These are phyloP conservation scores for Dothistroma pini DNA, from an alignment of 2,329 filamentous ascomycete genomes.

Conservation along the genomic window DNA sequence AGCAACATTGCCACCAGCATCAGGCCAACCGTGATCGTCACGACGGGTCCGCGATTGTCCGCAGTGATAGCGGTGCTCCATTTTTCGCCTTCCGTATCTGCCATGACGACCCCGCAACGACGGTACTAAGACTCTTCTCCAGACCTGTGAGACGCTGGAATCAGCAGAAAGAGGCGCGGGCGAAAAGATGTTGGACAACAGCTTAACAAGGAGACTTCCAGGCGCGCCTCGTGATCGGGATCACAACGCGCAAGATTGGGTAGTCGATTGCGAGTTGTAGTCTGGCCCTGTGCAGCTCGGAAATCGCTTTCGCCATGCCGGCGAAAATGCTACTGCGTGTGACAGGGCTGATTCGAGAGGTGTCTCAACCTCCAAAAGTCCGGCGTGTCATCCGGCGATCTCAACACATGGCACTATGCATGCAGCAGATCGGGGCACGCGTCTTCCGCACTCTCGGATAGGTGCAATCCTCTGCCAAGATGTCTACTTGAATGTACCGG, in stretches of 20 bases:
- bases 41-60: slow-evolving; percentile 11
- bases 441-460: background rate
- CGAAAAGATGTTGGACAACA: background rate
- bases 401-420: background rate
- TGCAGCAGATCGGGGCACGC: background rate
- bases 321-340: background rate
- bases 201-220: background rate
- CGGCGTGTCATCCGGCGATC: background rate
- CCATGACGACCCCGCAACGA: slow-evolving; percentile 1
- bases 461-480: background rate
- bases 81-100: background rate
- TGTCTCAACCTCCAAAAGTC: background rate
- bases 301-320: background rate
- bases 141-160: background rate
- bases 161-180: background rate
- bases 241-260: background rate
- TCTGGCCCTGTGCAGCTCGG: background rate
- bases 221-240: background rate
- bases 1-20: slow-evolving; percentile 17
- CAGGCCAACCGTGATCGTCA: slow-evolving; percentile 12
- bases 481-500: background rate
- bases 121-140: background rate
- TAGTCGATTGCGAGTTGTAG: background rate
- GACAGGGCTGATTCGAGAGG: background rate
- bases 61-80: slow-evolving; percentile 15